phyloP scores from a whole-genome alignment of 2,329 filamentous ascomycete genomes.

The Fusarium virguliforme region DNA sequence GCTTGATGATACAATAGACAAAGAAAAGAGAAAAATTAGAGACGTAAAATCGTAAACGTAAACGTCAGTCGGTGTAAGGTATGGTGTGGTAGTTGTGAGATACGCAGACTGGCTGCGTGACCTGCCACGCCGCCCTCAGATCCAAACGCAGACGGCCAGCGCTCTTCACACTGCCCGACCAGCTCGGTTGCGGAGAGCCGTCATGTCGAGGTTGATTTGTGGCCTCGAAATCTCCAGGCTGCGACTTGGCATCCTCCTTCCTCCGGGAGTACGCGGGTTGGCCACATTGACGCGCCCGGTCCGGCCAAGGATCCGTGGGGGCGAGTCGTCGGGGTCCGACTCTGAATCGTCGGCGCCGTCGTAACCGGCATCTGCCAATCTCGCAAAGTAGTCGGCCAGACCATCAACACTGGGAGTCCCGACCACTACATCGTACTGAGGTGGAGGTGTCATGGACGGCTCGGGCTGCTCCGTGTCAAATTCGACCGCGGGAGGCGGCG shows the following conservation, averaged over 20 bases:
- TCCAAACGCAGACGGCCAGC: constrained; percentile 43
- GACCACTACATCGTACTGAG: constrained; percentile 85
- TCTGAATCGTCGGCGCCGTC: constrained; percentile 59
- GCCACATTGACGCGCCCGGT: constrained; percentile 71
- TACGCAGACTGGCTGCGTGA: neutral
- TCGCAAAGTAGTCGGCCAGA: constrained; percentile 88
- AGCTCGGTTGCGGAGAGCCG: constrained; percentile 45
- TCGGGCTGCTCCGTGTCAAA: constrained; percentile 43
- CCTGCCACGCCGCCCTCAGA: constrained; percentile 25
- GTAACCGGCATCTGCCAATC: constrained; percentile 80
- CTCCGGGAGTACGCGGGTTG: constrained; percentile 70
- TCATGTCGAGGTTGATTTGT: constrained; percentile 50
- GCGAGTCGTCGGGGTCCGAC: constrained; percentile 62
- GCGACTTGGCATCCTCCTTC: constrained; percentile 68
- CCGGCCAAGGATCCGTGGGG: constrained; percentile 65
- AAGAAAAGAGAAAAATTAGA: constrained; percentile 34
- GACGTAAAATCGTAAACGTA: constrained; percentile 40
- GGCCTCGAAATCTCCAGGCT: constrained; percentile 70
- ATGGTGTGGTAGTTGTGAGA: constrained; percentile 14
- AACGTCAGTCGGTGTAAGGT: constrained; percentile 25
- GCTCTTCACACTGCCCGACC: constrained; percentile 49
- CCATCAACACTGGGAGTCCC: constrained; percentile 77
- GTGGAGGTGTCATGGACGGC: constrained; percentile 81
- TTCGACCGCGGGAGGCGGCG: constrained; percentile 56
- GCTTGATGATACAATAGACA: constrained; percentile 41